Percentiles rank a stretch among this genome's conserved stretches.
Evolutionary conservation across 306 rosid genomes (phyloP).

Genomic region (Corylus avellana): DNA sequence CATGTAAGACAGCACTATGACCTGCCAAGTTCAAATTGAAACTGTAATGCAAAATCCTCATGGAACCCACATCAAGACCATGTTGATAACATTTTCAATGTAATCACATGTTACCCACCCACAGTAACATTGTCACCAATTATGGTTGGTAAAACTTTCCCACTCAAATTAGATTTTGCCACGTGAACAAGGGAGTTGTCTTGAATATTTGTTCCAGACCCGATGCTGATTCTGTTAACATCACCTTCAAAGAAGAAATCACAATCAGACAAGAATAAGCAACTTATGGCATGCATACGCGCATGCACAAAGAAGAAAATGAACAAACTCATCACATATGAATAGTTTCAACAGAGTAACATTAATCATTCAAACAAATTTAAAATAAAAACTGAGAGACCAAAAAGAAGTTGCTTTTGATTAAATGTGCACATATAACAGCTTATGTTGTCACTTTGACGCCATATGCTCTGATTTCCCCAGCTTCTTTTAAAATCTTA

Average conservation of each 20-base stretch:
- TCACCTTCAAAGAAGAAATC: slow-evolving; percentile 39
- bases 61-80: slow-evolving; percentile 19
- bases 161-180: slow-evolving; percentile 82
- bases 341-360: not conserved
- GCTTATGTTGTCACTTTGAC: not conserved
- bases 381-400: not conserved
- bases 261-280: slow-evolving; percentile 23
- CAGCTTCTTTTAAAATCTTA: not conserved
- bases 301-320: not conserved
- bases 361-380: not conserved
- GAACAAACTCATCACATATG: not conserved
- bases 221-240: slow-evolving; percentile 57
- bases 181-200: slow-evolving; percentile 96
- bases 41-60: slow-evolving; percentile 22
- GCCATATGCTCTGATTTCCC: not conserved
- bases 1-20: slow-evolving; percentile 89
- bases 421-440: not conserved
- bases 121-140: slow-evolving; percentile 93
- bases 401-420: not conserved
- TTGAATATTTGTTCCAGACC: slow-evolving; percentile 91
- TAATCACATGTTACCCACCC: slow-evolving; percentile 58
- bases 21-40: slow-evolving; percentile 47
- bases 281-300: not conserved
- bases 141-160: slow-evolving; percentile 85
- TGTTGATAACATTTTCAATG: slow-evolving; percentile 19